Evolutionary conservation across 2,329 filamentous ascomycete genomes (phyloP).

Genomic region (Trichoderma arundinaceum): DNA sequence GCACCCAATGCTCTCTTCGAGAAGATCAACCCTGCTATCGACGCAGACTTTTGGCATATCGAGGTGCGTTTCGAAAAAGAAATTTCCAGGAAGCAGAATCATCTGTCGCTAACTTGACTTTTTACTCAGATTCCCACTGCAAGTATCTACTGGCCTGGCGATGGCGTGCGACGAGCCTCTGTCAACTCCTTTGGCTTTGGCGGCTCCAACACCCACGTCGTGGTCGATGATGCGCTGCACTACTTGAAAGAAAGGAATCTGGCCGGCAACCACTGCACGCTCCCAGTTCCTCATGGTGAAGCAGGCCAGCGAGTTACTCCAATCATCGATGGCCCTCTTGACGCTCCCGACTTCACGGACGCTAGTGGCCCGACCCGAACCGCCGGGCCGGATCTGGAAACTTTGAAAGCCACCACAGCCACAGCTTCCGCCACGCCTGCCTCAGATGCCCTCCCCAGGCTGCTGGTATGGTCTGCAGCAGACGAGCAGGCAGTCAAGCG

Average conservation of each 20-base stretch:
- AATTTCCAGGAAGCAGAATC: too few species aligned
- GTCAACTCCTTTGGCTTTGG: constrained; percentile 58
- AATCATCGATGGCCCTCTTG: background rate
- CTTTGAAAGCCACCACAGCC: background rate
- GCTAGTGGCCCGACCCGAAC: too few species aligned
- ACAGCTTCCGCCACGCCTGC: background rate
- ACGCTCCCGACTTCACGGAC: background rate
- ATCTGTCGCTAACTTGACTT: background rate
- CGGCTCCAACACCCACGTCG: constrained; percentile 53
- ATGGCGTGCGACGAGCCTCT: constrained; percentile 48
- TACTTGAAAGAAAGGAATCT: constrained; percentile 12
- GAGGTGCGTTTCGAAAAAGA: background rate
- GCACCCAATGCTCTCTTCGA: constrained; percentile 12
- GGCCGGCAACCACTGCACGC: constrained; percentile 5
- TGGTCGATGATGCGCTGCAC: constrained; percentile 44
- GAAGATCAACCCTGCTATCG: constrained; percentile 26
- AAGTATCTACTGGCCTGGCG: constrained; percentile 44
- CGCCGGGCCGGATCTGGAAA: background rate
- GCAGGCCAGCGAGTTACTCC: background rate
- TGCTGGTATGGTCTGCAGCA: constrained; percentile 14
- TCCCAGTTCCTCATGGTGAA: background rate
- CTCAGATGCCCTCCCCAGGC: background rate
- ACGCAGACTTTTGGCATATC: constrained; percentile 31
- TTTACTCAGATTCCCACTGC: constrained; percentile 37
- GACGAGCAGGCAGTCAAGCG: constrained; percentile 12